These are phyloP conservation scores for Aphanomyces astaci DNA, from an alignment of 352 stramenopile species.

Conservation along the genomic window DNA sequence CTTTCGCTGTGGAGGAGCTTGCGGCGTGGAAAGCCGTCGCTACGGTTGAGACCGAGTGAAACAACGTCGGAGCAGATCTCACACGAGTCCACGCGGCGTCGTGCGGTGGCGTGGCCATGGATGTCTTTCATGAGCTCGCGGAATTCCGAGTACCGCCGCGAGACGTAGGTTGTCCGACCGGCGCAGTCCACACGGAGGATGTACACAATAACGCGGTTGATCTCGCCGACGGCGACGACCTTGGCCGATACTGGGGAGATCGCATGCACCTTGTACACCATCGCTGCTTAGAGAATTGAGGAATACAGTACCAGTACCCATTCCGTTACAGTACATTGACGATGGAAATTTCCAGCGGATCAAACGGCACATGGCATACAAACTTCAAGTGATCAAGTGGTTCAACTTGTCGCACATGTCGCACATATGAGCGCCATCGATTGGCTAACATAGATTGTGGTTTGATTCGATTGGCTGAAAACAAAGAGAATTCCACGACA, in stretches of 20 bases:
- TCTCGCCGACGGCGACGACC: constrained; percentile 10
- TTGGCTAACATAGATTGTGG: too few relatives aligned
- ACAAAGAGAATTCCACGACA: too few relatives aligned
- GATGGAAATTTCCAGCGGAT: not conserved
- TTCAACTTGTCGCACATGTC: too few relatives aligned
- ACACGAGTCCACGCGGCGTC: not conserved
- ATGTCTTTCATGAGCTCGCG: not conserved
- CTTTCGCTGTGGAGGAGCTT: not conserved
- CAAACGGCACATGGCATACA: not conserved
- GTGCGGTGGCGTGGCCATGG: not conserved
- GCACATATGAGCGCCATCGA: too few relatives aligned
- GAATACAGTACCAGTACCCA: too few relatives aligned
- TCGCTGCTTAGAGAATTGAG: constrained; percentile 16
- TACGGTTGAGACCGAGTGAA: not conserved
- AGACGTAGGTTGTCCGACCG: not conserved
- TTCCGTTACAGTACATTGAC: not conserved
- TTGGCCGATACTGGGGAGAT: not conserved
- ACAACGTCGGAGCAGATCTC: constrained; percentile 4
- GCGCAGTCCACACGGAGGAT: not conserved
- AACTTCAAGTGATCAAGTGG: not conserved
- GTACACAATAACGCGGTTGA: not conserved
- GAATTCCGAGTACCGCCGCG: constrained; percentile 15
- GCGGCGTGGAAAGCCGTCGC: not conserved
- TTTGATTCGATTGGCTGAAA: too few relatives aligned
- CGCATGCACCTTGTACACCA: constrained; percentile 10